Evolutionary conservation across 345 rosid species (phyloP), one percentile per base, ranked within the genome.

Genomic region (Gossypium stocksii): DNA sequence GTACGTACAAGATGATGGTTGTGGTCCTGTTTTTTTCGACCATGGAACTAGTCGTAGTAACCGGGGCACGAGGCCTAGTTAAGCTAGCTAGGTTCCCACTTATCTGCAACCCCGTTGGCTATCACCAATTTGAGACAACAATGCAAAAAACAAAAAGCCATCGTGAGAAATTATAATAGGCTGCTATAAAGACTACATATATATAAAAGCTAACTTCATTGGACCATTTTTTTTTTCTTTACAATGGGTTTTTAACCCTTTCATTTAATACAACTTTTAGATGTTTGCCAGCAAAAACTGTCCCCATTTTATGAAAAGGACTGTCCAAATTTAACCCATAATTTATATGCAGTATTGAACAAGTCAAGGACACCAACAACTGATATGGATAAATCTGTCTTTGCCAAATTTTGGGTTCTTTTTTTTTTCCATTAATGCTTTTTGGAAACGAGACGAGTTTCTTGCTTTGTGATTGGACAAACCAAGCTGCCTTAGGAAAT

Each of bases 101-200:
- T 59, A 25, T 72, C 72, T 78, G 58, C 11, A 73, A 77, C 61
- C 25, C 79, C 60, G 83, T 74, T 80, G 85, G 82, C 76, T 19
- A 66, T 48, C 67, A 69, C 49, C 63, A 38, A 67, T 56, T 41
- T 48, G 14, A 48, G 52, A 48, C 13, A 48, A 48, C 14, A 48
- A 48, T 10, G 52, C 41, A 34, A 34, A 34, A 34, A 34, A 34
- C 41, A 34, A 34, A 34, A 34, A 1, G 41, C 41, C 41, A 34
- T 34, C 41, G 41, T 34, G 7, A 34, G 41, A 34, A 34, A 34
- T 34, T 34, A 34, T 34, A 34, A 34, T 34, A 34, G 41, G 41
- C 41, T 34, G 41, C 41, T 34, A 34, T 34, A 34, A 4, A 34
- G 41, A 34, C 41, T 34, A 34, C 5, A 34, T 34, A 34, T 34